These are phyloP conservation scores for Chaetomidium leptoderma DNA, from an alignment of 495 filamentous ascomycete species.

Conservation along the genomic window DNA sequence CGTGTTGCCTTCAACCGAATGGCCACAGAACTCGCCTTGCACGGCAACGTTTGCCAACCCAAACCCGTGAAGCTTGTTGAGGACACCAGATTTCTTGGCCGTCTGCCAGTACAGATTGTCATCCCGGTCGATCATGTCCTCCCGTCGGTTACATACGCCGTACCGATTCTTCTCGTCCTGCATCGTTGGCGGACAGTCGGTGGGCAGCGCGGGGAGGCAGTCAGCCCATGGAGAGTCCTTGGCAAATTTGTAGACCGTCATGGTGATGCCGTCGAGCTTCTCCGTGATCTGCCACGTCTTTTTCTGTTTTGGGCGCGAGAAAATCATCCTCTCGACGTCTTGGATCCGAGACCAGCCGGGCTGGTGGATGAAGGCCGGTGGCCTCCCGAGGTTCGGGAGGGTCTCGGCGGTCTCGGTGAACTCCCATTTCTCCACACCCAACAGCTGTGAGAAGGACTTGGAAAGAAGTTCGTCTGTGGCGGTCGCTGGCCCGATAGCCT, in stretches of 20 bases:
- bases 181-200: slow-evolving; percentile 5
- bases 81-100: slow-evolving; percentile 12
- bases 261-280: slow-evolving; percentile 28
- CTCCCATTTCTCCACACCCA: slow-evolving; percentile 26
- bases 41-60: slow-evolving; percentile 18
- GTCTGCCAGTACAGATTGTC: slow-evolving; percentile 16
- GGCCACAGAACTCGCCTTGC: slow-evolving; percentile 23
- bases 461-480: slow-evolving; percentile 8
- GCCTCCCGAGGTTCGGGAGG: background rate
- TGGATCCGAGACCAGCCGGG: slow-evolving; percentile 19
- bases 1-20: slow-evolving; percentile 18
- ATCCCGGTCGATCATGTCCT: slow-evolving; percentile 1
- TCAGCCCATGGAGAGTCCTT: slow-evolving; percentile 7
- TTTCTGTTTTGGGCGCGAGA: background rate
- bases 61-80: slow-evolving; percentile 8
- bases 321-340: background rate
- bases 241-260: slow-evolving; percentile 23
- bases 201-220: slow-evolving; percentile 2
- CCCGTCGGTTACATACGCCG: slow-evolving; percentile 13
- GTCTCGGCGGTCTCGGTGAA: background rate
- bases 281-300: slow-evolving; percentile 25
- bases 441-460: slow-evolving; percentile 11
- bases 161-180: slow-evolving; percentile 8
- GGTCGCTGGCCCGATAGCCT: background rate
- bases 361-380: slow-evolving; percentile 18